Evolutionary conservation across 2,329 filamentous ascomycete genomes (phyloP).

Genomic region (Lithohypha guttulata): DNA sequence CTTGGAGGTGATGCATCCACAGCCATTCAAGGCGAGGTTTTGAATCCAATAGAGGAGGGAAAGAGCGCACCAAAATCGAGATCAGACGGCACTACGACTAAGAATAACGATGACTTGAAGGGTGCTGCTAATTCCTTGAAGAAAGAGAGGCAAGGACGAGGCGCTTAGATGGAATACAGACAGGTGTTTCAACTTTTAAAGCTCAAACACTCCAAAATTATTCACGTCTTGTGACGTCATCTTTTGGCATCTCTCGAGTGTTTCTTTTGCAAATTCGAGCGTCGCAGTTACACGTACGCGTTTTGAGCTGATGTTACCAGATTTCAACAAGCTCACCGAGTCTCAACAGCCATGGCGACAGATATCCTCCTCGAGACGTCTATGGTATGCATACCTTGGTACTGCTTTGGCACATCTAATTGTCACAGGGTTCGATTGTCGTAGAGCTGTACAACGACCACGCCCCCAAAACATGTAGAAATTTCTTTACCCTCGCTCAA

Average conservation of each 20-base stretch:
- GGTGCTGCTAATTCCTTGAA: background rate
- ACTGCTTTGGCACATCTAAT: slow-evolving; percentile 4
- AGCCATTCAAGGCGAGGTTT: slow-evolving; percentile 1
- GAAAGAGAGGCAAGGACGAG: slow-evolving; percentile 1
- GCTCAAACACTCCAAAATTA: no score
- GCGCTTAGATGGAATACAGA: background rate
- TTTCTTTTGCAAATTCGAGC: no score
- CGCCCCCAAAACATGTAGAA: slow-evolving; percentile 77
- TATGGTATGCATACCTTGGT: slow-evolving; percentile 48
- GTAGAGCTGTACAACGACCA: slow-evolving; percentile 85
- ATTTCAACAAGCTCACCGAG: no score
- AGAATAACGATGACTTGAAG: slow-evolving; percentile 6
- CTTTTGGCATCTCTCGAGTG: no score
- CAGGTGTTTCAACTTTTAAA: no score
- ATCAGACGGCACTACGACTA: slow-evolving; percentile 1
- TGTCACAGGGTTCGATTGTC: slow-evolving; percentile 69
- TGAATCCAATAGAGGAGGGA: background rate
- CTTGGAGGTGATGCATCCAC: background rate
- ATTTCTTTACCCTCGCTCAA: slow-evolving; percentile 70
- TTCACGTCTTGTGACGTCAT: no score
- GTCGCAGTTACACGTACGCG: no score
- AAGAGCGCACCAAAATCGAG: background rate
- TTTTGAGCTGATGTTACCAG: no score
- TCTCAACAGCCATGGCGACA: no score
- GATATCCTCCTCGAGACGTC: slow-evolving; percentile 73